These are phyloP conservation scores for Trichoderma sp. DNA, from an alignment of 2,329 filamentous ascomycete species.

Conservation along the genomic window DNA sequence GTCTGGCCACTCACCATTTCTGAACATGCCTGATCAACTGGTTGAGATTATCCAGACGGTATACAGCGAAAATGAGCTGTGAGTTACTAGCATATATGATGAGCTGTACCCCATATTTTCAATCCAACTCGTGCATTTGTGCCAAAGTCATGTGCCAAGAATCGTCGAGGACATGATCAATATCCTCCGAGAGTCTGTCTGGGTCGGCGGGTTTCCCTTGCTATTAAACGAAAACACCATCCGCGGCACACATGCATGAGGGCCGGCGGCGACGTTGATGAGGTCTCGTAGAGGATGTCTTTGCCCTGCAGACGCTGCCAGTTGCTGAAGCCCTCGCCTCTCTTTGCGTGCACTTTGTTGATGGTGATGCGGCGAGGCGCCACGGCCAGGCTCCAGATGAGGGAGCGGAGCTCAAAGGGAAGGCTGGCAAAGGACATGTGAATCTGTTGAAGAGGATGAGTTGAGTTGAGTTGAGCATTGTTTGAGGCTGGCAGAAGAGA, in stretches of 20 bases:
- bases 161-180: not conserved
- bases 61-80: not conserved
- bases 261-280: constrained; percentile 15
- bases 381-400: not conserved
- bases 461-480: too few relatives aligned
- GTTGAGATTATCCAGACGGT: not conserved
- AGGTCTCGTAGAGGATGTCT: constrained; percentile 24
- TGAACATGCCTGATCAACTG: not conserved
- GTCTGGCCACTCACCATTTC: not conserved
- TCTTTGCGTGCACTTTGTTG: not conserved
- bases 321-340: not conserved
- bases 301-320: not conserved
- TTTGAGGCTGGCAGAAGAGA: too few relatives aligned
- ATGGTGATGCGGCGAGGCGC: not conserved
- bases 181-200: not conserved
- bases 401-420: not conserved
- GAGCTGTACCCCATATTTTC: not conserved
- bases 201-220: not conserved
- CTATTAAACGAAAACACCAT: not conserved
- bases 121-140: not conserved
- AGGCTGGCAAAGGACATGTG: not conserved
- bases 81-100: not conserved
- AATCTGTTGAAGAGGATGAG: too few relatives aligned
- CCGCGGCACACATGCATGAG: constrained; percentile 24
- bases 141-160: not conserved